These are phyloP conservation scores for Barbarea vulgaris DNA, from an alignment of 345 rosid species.

Conservation along the genomic window DNA sequence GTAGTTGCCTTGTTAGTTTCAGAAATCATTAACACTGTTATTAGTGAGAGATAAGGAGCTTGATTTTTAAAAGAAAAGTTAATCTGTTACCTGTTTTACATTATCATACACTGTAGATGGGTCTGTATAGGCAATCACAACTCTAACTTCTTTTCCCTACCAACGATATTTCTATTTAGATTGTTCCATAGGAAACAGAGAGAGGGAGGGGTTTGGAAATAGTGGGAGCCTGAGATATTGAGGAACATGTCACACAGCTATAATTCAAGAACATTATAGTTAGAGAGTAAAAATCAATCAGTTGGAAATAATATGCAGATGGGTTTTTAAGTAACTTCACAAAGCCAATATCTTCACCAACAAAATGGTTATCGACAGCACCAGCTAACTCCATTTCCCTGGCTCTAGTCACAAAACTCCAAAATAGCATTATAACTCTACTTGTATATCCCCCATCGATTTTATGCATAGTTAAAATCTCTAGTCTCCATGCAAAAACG, in stretches of 20 bases:
- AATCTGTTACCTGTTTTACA: conserved; percentile 71
- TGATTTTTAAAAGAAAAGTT: not conserved
- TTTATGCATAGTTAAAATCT: no score
- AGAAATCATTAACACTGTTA: not conserved
- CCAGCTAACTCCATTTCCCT: conserved; percentile 96
- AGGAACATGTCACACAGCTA: conserved; percentile 89
- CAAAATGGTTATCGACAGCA: conserved; percentile 74
- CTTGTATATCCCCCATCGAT: no score
- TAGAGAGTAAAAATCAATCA: conserved; percentile 13
- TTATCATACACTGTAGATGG: conserved; percentile 91
- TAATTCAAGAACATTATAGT: conserved; percentile 15
- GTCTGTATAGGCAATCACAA: conserved; percentile 80
- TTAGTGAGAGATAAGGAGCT: not conserved
- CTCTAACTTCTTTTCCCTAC: conserved; percentile 86
- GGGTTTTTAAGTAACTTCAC: conserved; percentile 38
- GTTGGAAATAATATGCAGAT: not conserved
- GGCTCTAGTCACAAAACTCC: conserved; percentile 77
- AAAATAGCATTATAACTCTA: no score
- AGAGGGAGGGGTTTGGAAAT: no score
- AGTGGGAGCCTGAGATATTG: conserved; percentile 92
- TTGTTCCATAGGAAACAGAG: not conserved
- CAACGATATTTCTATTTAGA: not conserved
- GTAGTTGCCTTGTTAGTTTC: conserved; percentile 63
- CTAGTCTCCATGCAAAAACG: no score
- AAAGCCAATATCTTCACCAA: conserved; percentile 87